phyloP scores from a whole-genome alignment of 192 early-diverging fungal species.

The Backusella psychrophila region DNA sequence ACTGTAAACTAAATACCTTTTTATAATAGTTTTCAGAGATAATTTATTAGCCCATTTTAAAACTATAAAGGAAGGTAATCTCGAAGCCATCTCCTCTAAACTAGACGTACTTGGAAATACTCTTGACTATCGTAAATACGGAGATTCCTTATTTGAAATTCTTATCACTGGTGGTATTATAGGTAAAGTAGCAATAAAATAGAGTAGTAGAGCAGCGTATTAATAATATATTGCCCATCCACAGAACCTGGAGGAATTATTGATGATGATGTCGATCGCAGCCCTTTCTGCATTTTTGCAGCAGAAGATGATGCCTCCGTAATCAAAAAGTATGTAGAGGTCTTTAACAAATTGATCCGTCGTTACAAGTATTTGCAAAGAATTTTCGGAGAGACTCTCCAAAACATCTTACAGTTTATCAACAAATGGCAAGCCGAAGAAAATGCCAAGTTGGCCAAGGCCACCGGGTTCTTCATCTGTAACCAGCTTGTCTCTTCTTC shows the following conservation, averaged over 20 bases:
- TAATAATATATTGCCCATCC: not conserved
- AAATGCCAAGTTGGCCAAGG: conserved; percentile 74
- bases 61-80: conserved; percentile 52
- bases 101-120: conserved; percentile 83
- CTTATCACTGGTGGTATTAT: conserved; percentile 90
- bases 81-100: conserved; percentile 69
- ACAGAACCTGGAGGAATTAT: conserved; percentile 79
- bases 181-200: conserved; percentile 44
- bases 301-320: conserved; percentile 64
- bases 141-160: conserved; percentile 92
- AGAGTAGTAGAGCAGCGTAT: not conserved
- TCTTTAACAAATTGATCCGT: conserved; percentile 88
- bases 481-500: conserved; percentile 65
- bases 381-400: conserved; percentile 80
- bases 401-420: conserved; percentile 84
- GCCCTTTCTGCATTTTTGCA: conserved; percentile 80
- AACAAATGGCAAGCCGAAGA: conserved; percentile 85
- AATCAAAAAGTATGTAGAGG: conserved; percentile 75
- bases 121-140: conserved; percentile 95
- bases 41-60: conserved; percentile 49
- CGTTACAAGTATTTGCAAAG: conserved; percentile 93
- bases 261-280: conserved; percentile 75
- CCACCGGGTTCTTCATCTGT: conserved; percentile 72
- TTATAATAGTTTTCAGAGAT: conserved; percentile 56
- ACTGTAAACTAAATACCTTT: not conserved